These are phyloP conservation scores for Boletus rubropictus DNA, from an alignment of 768 basidiomycete species.

Conservation along the genomic window DNA sequence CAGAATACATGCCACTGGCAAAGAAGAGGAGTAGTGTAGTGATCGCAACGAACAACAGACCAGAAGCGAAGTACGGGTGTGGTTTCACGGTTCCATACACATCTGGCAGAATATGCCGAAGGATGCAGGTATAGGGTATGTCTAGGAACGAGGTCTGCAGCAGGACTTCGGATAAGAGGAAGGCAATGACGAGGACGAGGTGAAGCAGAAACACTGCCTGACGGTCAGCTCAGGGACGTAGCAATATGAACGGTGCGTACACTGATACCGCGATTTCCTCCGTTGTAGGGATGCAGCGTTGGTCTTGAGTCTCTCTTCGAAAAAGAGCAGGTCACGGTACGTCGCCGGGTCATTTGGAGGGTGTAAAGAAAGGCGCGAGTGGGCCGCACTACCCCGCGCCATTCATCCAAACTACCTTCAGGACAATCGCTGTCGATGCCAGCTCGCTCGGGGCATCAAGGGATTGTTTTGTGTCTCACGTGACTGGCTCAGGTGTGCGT, in stretches of 20 bases:
- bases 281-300: conserved; percentile 78
- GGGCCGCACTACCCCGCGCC: conserved; percentile 21
- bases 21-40: conserved; percentile 93
- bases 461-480: conserved; percentile 15
- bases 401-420: conserved; percentile 12
- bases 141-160: conserved; percentile 62
- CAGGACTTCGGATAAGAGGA: conserved; percentile 72
- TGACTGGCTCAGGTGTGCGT: conserved; percentile 14
- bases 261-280: conserved; percentile 76
- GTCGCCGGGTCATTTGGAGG: conserved; percentile 75
- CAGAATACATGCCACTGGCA: conserved; percentile 91
- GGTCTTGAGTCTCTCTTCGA: conserved; percentile 95
- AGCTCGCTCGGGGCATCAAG: neutral
- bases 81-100: conserved; percentile 43
- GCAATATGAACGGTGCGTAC: conserved; percentile 39
- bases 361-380: conserved; percentile 37
- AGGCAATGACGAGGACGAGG: conserved; percentile 58
- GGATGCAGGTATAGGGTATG: conserved; percentile 51
- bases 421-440: neutral
- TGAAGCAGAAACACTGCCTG: conserved; percentile 67
- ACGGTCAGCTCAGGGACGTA: conserved; percentile 16
- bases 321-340: conserved; percentile 82
- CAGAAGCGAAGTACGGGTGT: conserved; percentile 73
- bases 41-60: conserved; percentile 78
- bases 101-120: conserved; percentile 49